Base-by-base conservation (phyloP, 164 flowering plant species). In the Tinospora cordifolia region DNA sequence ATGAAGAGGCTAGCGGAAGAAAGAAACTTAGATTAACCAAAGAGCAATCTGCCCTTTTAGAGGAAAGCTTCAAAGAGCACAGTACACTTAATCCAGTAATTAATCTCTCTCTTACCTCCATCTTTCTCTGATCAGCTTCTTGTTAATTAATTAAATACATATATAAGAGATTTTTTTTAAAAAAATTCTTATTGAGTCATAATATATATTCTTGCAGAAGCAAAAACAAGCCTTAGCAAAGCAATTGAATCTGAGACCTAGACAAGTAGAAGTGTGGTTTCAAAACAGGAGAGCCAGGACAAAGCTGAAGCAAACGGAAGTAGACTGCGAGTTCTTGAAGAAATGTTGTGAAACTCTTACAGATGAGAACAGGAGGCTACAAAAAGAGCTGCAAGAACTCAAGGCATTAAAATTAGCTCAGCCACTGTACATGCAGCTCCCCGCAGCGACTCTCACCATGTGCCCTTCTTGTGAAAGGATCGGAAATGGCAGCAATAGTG, bases 271-370 rank as follows among this genome's bases (percentile, higher is more conserved):
- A 79, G 97, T 91, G 0, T 91, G 97, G 97, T 91, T 91, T 73
- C 97, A 91, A 68, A 91, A 91, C 70, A 82, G 97, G 70, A 81
- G 97, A 82, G 97, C 97, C 69, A 91, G 98, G 87, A 92, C 92
- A 30, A 92, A 92, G 82, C 86, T 92, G 64, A 92, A 92, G 82
- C 98, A 90, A 74, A 92, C 98, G 0, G 98, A 92, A 74, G 90
- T 88, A 34, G 96, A 92, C 72, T 90, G 96, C 24, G 96, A 92
- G 72, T 84, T 79, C 78, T 74, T 92, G 80, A 92, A 89, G 87
- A 87, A 88, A 60, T 90, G 92, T 69, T 90, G 94, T 47, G 90
- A 90, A 60, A 82, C 86, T 12, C 70, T 92, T 41, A 89, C 87
- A 8, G 94, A 87, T 8, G 98, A 92, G 74, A 92, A 92, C 79